These are phyloP conservation scores for Hyaloperonospora arabidopsidis DNA, from an alignment of 352 stramenopile genomes.

Conservation along the genomic window DNA sequence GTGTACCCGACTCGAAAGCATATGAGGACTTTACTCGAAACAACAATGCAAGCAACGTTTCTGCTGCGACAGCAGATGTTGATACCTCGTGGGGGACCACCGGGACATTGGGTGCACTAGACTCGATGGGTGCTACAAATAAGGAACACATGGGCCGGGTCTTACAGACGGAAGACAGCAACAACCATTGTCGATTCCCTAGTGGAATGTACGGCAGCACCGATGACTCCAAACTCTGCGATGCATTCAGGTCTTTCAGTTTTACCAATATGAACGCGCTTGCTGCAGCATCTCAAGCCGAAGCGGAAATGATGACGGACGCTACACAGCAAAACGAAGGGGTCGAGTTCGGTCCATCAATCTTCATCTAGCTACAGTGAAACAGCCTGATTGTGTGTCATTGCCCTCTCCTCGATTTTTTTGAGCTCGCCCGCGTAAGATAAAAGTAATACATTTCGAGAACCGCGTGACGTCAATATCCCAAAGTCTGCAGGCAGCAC, in stretches of 20 bases:
- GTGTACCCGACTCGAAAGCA: constrained; percentile 12
- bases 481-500: background rate
- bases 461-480: constrained; percentile 9
- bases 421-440: constrained; percentile 19
- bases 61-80: constrained; percentile 11
- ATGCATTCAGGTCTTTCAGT: constrained; percentile 74
- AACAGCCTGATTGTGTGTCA: background rate
- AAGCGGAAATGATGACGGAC: constrained; percentile 59
- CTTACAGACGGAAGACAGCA: constrained; percentile 25
- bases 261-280: constrained; percentile 85
- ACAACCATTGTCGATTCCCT: constrained; percentile 44
- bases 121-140: constrained; percentile 1
- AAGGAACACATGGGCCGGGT: constrained; percentile 6
- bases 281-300: constrained; percentile 57
- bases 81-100: constrained; percentile 23
- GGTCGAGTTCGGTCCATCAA: constrained; percentile 42
- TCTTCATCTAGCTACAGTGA: constrained; percentile 43
- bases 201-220: constrained; percentile 57
- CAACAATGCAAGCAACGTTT: constrained; percentile 13
- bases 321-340: constrained; percentile 36
- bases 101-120: constrained; percentile 4
- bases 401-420: constrained; percentile 8
- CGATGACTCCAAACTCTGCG: constrained; percentile 32
- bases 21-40: constrained; percentile 9
- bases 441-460: constrained; percentile 24